Conservation (phyloP, 768 basidiomycete species). For the Chalciporus chontae region DNA sequence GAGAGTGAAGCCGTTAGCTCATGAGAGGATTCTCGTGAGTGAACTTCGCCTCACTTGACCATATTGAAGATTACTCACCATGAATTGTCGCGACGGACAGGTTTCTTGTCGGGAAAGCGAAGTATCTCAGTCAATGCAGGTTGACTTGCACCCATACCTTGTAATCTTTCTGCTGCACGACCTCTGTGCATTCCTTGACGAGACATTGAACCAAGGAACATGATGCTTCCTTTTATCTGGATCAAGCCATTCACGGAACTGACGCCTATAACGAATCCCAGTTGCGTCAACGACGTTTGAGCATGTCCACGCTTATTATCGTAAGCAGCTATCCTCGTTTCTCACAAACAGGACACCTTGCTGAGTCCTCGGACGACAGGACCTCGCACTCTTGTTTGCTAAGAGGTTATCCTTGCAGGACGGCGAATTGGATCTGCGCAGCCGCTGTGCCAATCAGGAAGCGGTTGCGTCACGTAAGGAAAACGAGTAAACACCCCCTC, state of each 20-base stretch:
- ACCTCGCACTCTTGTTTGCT: slow-evolving; percentile 18
- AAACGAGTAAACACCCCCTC: too few species aligned
- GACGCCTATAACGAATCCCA: not conserved
- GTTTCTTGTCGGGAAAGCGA: not conserved
- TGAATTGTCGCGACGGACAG: slow-evolving; percentile 7
- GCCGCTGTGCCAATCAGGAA: too few species aligned
- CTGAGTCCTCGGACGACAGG: slow-evolving; percentile 15
- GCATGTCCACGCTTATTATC: slow-evolving; percentile 19
- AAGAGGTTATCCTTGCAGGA: slow-evolving; percentile 3
- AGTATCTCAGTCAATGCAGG: not conserved
- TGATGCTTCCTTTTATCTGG: not conserved
- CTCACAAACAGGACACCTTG: not conserved
- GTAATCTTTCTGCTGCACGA: slow-evolving; percentile 6
- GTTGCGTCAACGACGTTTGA: slow-evolving; percentile 11
- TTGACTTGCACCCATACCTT: not conserved
- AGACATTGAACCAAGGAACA: slow-evolving; percentile 9
- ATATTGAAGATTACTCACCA: slow-evolving; percentile 9
- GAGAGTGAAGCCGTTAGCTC: slow-evolving; percentile 17
- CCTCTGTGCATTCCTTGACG: not conserved
- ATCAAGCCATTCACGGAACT: slow-evolving; percentile 7
- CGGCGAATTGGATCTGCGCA: not conserved
- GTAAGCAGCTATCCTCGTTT: slow-evolving; percentile 11
- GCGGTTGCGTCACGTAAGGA: too few species aligned
- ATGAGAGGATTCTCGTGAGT: slow-evolving; percentile 26
- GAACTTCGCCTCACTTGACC: not conserved